Percentiles rank a stretch among this genome's conserved stretches.
Evolutionary conservation across 495 filamentous ascomycete genomes (phyloP).

Genomic region (Penicillium steckii): DNA sequence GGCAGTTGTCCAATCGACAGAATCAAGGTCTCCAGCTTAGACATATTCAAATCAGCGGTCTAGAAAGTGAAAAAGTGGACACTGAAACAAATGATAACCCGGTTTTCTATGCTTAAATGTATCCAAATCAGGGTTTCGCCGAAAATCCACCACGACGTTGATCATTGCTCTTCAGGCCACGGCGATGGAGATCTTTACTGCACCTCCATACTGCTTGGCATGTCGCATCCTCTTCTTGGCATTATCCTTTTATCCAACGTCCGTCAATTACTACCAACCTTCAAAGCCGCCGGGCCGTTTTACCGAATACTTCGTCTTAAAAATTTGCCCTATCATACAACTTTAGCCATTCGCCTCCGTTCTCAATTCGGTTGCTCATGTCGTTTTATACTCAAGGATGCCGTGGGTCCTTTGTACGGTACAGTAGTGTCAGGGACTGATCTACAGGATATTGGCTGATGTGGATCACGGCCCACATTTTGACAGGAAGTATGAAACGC

Average conservation of each 20-base stretch:
- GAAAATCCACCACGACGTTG: not conserved
- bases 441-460: not conserved
- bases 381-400: not conserved
- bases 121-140: constrained; percentile 9
- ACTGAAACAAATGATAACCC: not conserved
- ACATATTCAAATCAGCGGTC: too few species aligned
- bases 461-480: constrained; percentile 2
- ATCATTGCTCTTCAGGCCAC: constrained; percentile 24
- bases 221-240: constrained; percentile 13
- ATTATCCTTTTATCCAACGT: not conserved
- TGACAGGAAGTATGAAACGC: constrained; percentile 7
- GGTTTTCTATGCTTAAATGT: not conserved
- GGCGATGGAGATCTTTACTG: constrained; percentile 1
- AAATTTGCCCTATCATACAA: not conserved
- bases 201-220: constrained; percentile 12
- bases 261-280: not conserved
- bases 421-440: not conserved
- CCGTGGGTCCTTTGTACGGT: not conserved
- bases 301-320: not conserved
- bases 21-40: too few species aligned
- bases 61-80: not conserved
- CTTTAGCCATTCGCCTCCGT: not conserved
- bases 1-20: too few species aligned
- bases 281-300: constrained; percentile 6
- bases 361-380: not conserved